Evolutionary conservation across 2,329 filamentous ascomycete species (phyloP).

Genomic region (Colletotrichum filicis): DNA sequence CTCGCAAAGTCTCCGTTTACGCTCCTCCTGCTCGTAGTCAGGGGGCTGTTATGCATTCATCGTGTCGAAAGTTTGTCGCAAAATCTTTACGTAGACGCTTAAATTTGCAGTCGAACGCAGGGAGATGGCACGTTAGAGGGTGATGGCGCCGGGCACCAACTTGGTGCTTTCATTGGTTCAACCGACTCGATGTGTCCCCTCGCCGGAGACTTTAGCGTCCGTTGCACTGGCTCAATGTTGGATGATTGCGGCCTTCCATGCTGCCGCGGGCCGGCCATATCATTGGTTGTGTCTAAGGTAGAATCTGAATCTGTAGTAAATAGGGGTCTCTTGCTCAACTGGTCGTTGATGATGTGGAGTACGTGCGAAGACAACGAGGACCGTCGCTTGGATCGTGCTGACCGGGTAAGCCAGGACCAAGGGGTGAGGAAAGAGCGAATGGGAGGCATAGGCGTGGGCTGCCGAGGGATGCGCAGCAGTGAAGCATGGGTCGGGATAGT

Average conservation of each 20-base stretch:
- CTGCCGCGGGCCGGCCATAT: not conserved
- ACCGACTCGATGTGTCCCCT: constrained; percentile 1
- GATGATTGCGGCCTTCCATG: constrained; percentile 9
- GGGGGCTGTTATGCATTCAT: not conserved
- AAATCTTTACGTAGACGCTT: not conserved
- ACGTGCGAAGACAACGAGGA: not conserved
- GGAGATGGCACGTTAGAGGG: constrained; percentile 24
- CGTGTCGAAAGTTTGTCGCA: not conserved
- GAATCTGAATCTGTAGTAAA: constrained; percentile 12
- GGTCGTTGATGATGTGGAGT: not conserved
- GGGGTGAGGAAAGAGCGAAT: not conserved
- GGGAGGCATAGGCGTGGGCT: not conserved
- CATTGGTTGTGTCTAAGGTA: constrained; percentile 3
- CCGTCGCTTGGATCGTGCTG: constrained; percentile 4
- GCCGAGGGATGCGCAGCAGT: not conserved
- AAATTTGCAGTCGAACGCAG: constrained; percentile 18
- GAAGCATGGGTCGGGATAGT: not conserved
- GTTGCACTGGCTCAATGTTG: constrained; percentile 24
- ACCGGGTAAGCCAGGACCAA: constrained; percentile 4
- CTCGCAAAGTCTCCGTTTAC: not conserved
- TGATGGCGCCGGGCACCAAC: not conserved
- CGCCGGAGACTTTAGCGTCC: constrained; percentile 10
- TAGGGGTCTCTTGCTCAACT: constrained; percentile 15
- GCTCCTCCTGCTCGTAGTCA: not conserved
- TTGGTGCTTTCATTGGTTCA: constrained; percentile 13